phyloP scores from a whole-genome alignment of 345 rosid species.

The Lepidium africanum region DNA sequence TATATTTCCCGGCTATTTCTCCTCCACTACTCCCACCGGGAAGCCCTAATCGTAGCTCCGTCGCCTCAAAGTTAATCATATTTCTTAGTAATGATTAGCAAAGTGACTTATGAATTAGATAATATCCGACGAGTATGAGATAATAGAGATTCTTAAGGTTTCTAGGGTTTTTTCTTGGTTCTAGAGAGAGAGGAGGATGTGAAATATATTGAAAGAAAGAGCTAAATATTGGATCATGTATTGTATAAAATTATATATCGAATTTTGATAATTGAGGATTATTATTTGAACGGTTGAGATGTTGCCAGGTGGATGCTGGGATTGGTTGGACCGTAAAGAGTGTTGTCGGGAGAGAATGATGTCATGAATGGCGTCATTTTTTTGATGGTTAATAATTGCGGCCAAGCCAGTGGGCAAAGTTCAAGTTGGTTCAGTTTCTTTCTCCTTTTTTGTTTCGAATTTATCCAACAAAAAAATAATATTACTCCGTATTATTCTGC shows the following conservation, averaged over 20 bases:
- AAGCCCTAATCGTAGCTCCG: slow-evolving; percentile 74
- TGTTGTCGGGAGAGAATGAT: slow-evolving; percentile 47
- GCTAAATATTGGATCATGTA: slow-evolving; percentile 21
- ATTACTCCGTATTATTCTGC: neutral
- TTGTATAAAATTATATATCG: slow-evolving; percentile 26
- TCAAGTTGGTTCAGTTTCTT: slow-evolving; percentile 28
- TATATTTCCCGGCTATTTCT: slow-evolving; percentile 14
- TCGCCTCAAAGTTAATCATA: slow-evolving; percentile 79
- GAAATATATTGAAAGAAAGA: slow-evolving; percentile 22
- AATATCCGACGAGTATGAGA: too few relatives aligned
- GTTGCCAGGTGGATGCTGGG: slow-evolving; percentile 40
- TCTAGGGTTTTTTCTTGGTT: neutral
- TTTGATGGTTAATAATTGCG: slow-evolving; percentile 29
- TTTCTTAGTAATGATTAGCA: neutral
- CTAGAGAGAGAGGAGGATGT: slow-evolving; percentile 9
- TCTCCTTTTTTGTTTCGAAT: slow-evolving; percentile 3
- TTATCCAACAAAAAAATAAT: neutral
- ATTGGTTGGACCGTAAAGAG: slow-evolving; percentile 32
- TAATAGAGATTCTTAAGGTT: neutral
- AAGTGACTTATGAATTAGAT: neutral
- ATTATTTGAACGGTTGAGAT: slow-evolving; percentile 33
- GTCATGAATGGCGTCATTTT: slow-evolving; percentile 45
- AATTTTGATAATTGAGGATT: neutral
- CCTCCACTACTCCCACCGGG: slow-evolving; percentile 40
- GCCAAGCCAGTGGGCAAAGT: slow-evolving; percentile 35